A percentile compares a stretch with the other conserved stretches of the same genome.
Evolutionary conservation across 495 filamentous ascomycete genomes (phyloP).

Genomic region (Hyphodiscus hymeniophilus): DNA sequence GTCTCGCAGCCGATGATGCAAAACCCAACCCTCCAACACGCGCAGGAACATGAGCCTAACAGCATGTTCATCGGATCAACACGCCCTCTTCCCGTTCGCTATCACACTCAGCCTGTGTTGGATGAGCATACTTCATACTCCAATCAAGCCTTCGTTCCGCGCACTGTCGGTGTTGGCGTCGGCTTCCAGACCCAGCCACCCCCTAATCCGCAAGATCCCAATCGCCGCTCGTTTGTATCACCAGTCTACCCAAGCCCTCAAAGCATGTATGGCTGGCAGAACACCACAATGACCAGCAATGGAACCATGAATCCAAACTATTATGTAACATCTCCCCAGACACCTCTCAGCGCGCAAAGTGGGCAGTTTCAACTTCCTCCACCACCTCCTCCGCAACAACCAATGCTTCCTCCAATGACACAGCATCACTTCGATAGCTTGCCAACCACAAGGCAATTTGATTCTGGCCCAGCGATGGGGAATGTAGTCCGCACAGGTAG

Average conservation of each 20-base stretch:
- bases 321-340: slow-evolving; percentile 9
- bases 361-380: slow-evolving; percentile 11
- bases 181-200: not conserved
- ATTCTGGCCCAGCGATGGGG: slow-evolving; percentile 2
- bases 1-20: slow-evolving; percentile 10
- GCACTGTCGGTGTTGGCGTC: not conserved
- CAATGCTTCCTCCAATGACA: slow-evolving; percentile 7
- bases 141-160: not conserved
- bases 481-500: slow-evolving; percentile 12
- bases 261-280: slow-evolving; percentile 2
- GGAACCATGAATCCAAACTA: slow-evolving; percentile 1
- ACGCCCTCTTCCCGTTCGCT: not conserved
- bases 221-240: not conserved
- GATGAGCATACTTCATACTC: slow-evolving; percentile 2
- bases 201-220: not conserved
- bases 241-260: slow-evolving; percentile 8
- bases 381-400: slow-evolving; percentile 2
- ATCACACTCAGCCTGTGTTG: not conserved
- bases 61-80: not conserved
- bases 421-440: slow-evolving; percentile 1
- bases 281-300: slow-evolving; percentile 2
- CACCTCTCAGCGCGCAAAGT: slow-evolving; percentile 1
- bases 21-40: not conserved
- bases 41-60: not conserved
- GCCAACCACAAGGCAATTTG: not conserved